Base-by-base conservation (phyloP, 2,329 filamentous ascomycete species). In the Alternaria novae-zelandiae region DNA sequence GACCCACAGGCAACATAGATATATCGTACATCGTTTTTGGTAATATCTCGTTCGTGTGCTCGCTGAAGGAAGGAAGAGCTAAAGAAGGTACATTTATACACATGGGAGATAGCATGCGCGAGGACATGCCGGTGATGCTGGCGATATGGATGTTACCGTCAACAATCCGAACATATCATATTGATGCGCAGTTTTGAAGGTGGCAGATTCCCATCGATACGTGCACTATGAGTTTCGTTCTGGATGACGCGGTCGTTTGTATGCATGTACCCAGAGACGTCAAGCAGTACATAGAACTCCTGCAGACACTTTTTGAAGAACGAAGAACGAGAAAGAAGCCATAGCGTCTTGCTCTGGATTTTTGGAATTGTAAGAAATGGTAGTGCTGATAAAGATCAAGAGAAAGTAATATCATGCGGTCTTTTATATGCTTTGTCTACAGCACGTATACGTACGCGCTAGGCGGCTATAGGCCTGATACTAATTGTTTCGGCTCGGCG, bases 31-130 rank as follows among this genome's bases (percentile, higher is more conserved):
- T 21, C 21, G 21, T 21, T 6, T 17, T 41, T 41, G 36, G 8
- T 6, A 17, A 3, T 41, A 17, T 1, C 2, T 41, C 5, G 2
- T 41, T 41, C 36, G 2, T 41, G 9, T 5, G 4, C 5, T 6
- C 36, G n/a, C n/a, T 17, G 4, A 41, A 41, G 15, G 13, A 3
- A 41, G n/a, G 0, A 17, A 17, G 36, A 41, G 9, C 15, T 1
- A 1, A 11, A 3, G 36, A 41, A 41, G 0, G 4, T 0, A 11
- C 17, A 0, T 17, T 6, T 4, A 5, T 17, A 17, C 36, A 6
- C 1, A 41, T 6, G 3, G 36, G 3, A 41, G 36, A 6, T 41
- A 17, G 36, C 36, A 2, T 17, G 36, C 36, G n/a, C 36, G 5
- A 41, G 36, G 1, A 10, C 2, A 41, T 41, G 1, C 3, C 36